phyloP scores from a whole-genome alignment of 192 early-diverging fungal genomes.

The Coemansia reversa region DNA sequence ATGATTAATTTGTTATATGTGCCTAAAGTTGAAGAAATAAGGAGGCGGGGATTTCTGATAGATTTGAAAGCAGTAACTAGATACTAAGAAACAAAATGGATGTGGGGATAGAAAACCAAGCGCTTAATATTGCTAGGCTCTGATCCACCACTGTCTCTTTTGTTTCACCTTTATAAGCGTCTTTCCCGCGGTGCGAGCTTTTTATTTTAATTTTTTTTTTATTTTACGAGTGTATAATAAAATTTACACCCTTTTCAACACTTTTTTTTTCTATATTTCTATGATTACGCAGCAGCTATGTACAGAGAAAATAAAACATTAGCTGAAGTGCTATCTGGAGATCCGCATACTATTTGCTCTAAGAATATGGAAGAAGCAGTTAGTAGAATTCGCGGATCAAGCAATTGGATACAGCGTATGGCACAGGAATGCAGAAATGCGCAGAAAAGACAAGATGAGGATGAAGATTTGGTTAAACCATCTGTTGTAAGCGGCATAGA shows the following conservation, averaged over 20 bases:
- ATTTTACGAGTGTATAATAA: neutral
- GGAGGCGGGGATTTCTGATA: too few species aligned
- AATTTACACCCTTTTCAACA: neutral
- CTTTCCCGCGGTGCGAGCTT: neutral
- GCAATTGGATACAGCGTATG: constrained; percentile 26
- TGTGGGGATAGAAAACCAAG: too few species aligned
- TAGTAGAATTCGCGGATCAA: constrained; percentile 18
- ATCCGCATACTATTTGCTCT: constrained; percentile 3
- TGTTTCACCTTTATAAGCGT: too few species aligned
- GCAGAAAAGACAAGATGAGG: neutral
- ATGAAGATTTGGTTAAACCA: too few species aligned
- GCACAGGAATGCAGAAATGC: neutral
- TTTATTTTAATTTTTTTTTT: neutral
- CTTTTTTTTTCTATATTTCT: constrained; percentile 8
- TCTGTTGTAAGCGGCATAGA: too few species aligned
- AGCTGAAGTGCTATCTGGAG: neutral
- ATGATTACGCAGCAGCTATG: neutral
- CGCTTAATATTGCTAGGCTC: too few species aligned
- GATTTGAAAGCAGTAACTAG: too few species aligned
- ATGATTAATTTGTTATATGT: too few species aligned
- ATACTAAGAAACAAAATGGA: too few species aligned
- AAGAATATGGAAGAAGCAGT: constrained; percentile 15
- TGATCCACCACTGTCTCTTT: too few species aligned
- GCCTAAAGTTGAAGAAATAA: too few species aligned
- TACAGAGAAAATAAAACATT: neutral